Evolutionary conservation across 495 filamentous ascomycete species (phyloP), one percentile per base, ranked within the genome.

Genomic region (Thozetella sp.): DNA sequence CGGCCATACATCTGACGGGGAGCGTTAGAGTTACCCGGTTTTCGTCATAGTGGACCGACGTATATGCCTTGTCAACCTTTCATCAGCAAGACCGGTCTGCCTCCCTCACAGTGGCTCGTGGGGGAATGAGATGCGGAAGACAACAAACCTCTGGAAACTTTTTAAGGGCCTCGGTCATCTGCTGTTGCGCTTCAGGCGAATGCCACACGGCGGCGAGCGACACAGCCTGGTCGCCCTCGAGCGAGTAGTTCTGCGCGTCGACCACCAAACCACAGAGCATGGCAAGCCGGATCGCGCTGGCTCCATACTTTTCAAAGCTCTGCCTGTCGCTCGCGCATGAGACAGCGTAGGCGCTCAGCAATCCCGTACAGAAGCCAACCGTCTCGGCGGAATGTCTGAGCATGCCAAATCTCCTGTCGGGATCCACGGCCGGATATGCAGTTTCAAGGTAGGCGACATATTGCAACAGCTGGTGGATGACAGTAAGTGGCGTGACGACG

Each of bases 1-100:
- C 58, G 6, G 62, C 57, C 24, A 61, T 62, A 10, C 54, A 73
- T 24, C 54, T 57, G 3, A 60, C 61, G 9, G 69, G 56, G 0
- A 68, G 73, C 2, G 74, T 76, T 46, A 80, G 51, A 11, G 67
- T 74, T 13, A 67, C 76, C 13, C 78, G 64, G 2, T 67, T 63
- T 19, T 79, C 68, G 51, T 83, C 80, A 27, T 72, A 79, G 3
- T 53, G 34, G 9, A 81, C 79, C 1, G 80, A 79, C 13, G 80
- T 55, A 46, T 83, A 83, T 17, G 74, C 72, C 66, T 80, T 58
- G 43, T 58, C 60, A 26, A 24, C 20, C 57, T n/a, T 62, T 22
- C 20, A 56, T 67, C 52, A 68, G 65, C 64, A 60, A n/a, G n/a
- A n/a, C n/a, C n/a, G n/a, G n/a, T n/a, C n/a, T n/a, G n/a, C n/a